Conservation (phyloP, 768 basidiomycete genomes). For the Suillus cothurnatus region DNA sequence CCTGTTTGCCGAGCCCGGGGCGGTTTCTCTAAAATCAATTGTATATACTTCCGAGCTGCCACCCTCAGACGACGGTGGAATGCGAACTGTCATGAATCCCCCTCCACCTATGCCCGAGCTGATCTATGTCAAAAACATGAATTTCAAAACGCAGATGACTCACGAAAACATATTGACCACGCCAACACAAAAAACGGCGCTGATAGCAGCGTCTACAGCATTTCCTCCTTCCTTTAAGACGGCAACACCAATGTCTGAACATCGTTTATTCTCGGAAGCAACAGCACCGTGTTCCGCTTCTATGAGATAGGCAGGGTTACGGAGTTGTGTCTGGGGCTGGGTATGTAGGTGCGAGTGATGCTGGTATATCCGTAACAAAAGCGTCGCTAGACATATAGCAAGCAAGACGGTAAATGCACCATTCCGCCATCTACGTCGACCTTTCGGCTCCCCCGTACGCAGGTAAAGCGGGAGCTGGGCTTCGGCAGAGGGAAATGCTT, state of each 20-base stretch:
- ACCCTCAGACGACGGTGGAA: conserved; percentile 53
- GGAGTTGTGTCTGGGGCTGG: conserved; percentile 5
- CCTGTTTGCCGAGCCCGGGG: conserved; percentile 68
- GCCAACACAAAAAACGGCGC: conserved; percentile 75
- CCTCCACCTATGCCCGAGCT: conserved; percentile 89
- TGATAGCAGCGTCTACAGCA: conserved; percentile 87
- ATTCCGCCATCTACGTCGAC: conserved; percentile 16
- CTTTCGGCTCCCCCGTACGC: background rate
- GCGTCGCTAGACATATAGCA: conserved; percentile 14
- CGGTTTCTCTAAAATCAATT: conserved; percentile 89
- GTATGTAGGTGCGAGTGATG: background rate
- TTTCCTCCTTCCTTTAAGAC: conserved; percentile 83
- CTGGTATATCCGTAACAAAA: conserved; percentile 8
- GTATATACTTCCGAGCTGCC: conserved; percentile 61
- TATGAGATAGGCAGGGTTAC: conserved; percentile 61
- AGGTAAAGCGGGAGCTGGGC: conserved; percentile 1
- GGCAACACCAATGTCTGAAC: conserved; percentile 83
- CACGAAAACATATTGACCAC: conserved; percentile 92
- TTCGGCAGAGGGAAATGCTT: background rate
- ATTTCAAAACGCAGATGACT: conserved; percentile 29
- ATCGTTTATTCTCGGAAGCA: conserved; percentile 83
- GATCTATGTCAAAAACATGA: conserved; percentile 11
- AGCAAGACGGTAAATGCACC: conserved; percentile 14
- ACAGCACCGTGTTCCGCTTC: conserved; percentile 81
- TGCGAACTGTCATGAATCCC: conserved; percentile 82